These are phyloP conservation scores for Thyridium curvatum DNA, from an alignment of 2,329 filamentous ascomycete genomes.

Conservation along the genomic window DNA sequence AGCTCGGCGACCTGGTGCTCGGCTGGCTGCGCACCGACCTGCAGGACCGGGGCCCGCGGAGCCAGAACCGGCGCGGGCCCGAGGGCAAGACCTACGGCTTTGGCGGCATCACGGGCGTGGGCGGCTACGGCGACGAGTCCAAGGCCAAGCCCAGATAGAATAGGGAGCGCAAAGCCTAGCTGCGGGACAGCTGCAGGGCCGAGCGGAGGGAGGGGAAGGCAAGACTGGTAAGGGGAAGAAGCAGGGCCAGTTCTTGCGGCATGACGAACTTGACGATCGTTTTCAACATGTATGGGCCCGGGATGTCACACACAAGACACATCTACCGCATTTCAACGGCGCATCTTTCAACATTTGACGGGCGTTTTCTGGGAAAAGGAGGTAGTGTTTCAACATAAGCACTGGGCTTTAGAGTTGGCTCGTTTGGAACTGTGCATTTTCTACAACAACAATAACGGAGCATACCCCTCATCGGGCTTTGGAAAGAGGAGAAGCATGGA, in stretches of 20 bases:
- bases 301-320: not conserved
- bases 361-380: too few species aligned
- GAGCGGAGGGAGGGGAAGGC: not conserved
- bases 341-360: too few species aligned
- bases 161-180: constrained; percentile 11
- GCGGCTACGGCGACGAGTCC: constrained; percentile 52
- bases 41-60: constrained; percentile 70
- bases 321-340: too few species aligned
- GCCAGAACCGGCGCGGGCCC: constrained; percentile 42
- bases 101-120: constrained; percentile 40
- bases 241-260: too few species aligned
- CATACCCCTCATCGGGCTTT: too few species aligned
- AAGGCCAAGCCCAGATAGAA: constrained; percentile 20
- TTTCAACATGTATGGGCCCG: constrained; percentile 3
- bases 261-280: not conserved
- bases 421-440: too few species aligned
- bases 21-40: constrained; percentile 82
- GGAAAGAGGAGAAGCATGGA: too few species aligned
- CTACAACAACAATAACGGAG: too few species aligned
- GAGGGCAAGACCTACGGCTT: constrained; percentile 60
- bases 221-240: too few species aligned
- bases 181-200: constrained; percentile 1
- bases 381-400: too few species aligned
- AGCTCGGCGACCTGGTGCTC: constrained; percentile 80
- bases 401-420: too few species aligned